These are phyloP conservation scores for Verticillium nubilum DNA, from an alignment of 2,329 filamentous ascomycete species.

Conservation along the genomic window DNA sequence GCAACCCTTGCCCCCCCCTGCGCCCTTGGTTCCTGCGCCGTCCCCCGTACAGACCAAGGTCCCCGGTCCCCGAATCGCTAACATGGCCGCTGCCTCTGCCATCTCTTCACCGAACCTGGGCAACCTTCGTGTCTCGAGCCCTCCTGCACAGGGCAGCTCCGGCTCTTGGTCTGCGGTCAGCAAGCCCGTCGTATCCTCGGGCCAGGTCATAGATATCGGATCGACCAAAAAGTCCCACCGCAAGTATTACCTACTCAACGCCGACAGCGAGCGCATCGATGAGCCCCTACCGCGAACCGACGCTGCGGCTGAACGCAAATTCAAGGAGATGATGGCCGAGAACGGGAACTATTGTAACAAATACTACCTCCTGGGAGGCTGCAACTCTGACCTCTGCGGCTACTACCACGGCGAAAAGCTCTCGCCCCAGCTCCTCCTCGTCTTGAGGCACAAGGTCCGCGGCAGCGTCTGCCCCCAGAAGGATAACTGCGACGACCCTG, in stretches of 20 bases:
- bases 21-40: not conserved
- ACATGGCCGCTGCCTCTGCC: not conserved
- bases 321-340: constrained; percentile 12
- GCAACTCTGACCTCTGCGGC: constrained; percentile 12
- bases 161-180: constrained; percentile 17
- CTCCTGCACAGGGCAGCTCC: not conserved
- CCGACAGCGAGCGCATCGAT: constrained; percentile 23
- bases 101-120: not conserved
- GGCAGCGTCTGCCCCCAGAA: constrained; percentile 11
- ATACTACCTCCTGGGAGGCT: constrained; percentile 13
- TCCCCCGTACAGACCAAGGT: not conserved
- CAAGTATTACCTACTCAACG: constrained; percentile 23
- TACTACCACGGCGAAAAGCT: constrained; percentile 16
- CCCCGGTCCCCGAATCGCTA: not conserved
- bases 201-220: constrained; percentile 20
- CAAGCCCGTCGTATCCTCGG: constrained; percentile 3
- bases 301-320: constrained; percentile 9
- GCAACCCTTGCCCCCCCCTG: not conserved
- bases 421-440: constrained; percentile 7
- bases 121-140: not conserved
- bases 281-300: constrained; percentile 18
- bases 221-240: constrained; percentile 15
- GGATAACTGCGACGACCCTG: constrained; percentile 11
- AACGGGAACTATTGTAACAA: constrained; percentile 16
- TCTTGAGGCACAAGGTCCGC: constrained; percentile 15